Evolutionary conservation across 352 stramenopile species (phyloP), one percentile per base, ranked within the genome.

Genomic region (Pythium brachiatum): DNA sequence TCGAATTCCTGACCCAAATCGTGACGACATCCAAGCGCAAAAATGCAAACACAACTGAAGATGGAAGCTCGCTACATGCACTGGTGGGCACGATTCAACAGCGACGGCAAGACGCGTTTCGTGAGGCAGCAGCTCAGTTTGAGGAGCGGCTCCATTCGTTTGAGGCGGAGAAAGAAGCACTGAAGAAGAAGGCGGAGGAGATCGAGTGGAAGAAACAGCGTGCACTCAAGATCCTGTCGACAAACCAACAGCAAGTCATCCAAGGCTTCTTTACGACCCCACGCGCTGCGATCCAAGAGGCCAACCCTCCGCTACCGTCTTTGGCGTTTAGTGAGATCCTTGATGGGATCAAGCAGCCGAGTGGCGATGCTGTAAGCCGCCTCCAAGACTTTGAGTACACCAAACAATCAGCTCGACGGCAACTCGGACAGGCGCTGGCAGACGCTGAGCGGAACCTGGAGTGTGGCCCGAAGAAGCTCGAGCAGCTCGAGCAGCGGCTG

Each of bases 201-300:
- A 59, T 85, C 23, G 63, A 69, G 12, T 61, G 60, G 13, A 73
- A 60, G 1, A 83, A 82, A 52, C 74, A 86, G 52, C 73, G 61
- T 27, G 79, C 77, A 15, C 60, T 89, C 2, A 64, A 89, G 46
- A 77, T 87, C 9, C 66, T 89, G 21, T 81, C 77, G n/a, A 70
- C 71, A 7, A 84, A 85, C 56, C 79, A 89, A 36, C 79, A 89
- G 21, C 16, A 70, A 3, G 74, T 76, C 5, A 76, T 89, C 52
- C 71, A 79, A 46, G 69, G 53, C 0, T 87, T 86, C 62, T 87
- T 81, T 29, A 54, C 64, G 5, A 58, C 66, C 13, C 52, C 65
- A n/a, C 46, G 31, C 21, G 34, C 31, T 6, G 41, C 62, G 36
- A 32, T 73, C n/a, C 52, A 74, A 21, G 46, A 47, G 18, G 18